These are phyloP conservation scores for Zygotorulaspora florentina DNA, from an alignment of 805 yeast species.

Conservation along the genomic window DNA sequence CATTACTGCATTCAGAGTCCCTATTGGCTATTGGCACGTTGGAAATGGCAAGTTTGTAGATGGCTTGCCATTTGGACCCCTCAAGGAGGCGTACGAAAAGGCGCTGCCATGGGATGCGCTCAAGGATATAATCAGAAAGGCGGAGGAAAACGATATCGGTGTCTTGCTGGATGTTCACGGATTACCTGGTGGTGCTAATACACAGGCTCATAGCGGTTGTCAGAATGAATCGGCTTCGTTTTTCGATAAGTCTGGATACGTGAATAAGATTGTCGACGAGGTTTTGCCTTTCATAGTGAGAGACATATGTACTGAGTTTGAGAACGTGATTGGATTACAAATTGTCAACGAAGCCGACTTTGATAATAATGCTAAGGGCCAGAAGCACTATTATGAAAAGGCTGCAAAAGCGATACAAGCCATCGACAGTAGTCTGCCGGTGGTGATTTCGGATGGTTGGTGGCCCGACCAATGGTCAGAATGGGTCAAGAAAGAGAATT, in stretches of 20 bases:
- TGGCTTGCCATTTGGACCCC: slow-evolving; percentile 59
- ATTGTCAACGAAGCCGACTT: slow-evolving; percentile 80
- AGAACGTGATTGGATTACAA: slow-evolving; percentile 78
- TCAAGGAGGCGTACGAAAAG: slow-evolving; percentile 54
- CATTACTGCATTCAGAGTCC: slow-evolving; percentile 79
- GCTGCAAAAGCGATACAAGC: slow-evolving; percentile 60
- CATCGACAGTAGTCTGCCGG: slow-evolving; percentile 55
- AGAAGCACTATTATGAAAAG: slow-evolving; percentile 56
- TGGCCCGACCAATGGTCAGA: slow-evolving; percentile 74
- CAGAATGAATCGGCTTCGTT: slow-evolving; percentile 18
- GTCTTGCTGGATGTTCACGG: slow-evolving; percentile 84
- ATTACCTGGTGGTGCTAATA: slow-evolving; percentile 89
- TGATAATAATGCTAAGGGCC: slow-evolving; percentile 48
- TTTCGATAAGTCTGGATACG: slow-evolving; percentile 42
- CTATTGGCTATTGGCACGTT: slow-evolving; percentile 91
- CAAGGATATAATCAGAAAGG: slow-evolving; percentile 54
- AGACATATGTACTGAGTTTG: slow-evolving; percentile 49
- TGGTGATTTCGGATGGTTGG: slow-evolving; percentile 92
- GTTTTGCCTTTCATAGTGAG: slow-evolving; percentile 56
- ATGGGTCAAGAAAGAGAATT: slow-evolving; percentile 46
- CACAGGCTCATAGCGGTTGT: slow-evolving; percentile 80
- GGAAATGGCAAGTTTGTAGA: slow-evolving; percentile 50
- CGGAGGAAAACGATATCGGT: slow-evolving; percentile 59
- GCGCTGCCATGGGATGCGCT: slow-evolving; percentile 62
- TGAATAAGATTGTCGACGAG: slow-evolving; percentile 43